Conservation (phyloP, 345 rosid species). For the Lumnitzera racemosa region DNA sequence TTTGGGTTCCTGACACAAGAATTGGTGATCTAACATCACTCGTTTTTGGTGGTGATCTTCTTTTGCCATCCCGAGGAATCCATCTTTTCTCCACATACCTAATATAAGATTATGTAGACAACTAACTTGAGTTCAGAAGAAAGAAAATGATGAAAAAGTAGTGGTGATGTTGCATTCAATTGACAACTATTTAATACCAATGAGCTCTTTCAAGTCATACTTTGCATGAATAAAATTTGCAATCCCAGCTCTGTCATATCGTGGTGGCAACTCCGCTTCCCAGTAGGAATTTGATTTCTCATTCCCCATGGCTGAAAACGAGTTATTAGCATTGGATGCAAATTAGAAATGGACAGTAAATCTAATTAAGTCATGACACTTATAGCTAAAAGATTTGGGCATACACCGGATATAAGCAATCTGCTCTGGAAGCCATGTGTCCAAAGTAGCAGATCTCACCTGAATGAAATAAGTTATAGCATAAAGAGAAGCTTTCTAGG, state of each 20-base stretch:
- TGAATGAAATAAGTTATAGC: constrained; percentile 13
- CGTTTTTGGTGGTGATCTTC: constrained; percentile 22
- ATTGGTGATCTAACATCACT: constrained; percentile 19
- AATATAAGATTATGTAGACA: constrained; percentile 6
- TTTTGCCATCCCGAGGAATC: constrained; percentile 39
- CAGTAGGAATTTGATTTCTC: constrained; percentile 72
- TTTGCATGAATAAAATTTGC: constrained; percentile 79
- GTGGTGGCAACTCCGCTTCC: constrained; percentile 92
- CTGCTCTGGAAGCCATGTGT: constrained; percentile 99
- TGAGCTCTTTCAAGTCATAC: constrained; percentile 35
- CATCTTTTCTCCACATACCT: constrained; percentile 83
- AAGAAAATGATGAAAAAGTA: constrained; percentile 1
- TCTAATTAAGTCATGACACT: no score
- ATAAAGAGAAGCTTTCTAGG: not conserved
- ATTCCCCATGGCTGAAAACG: constrained; percentile 64
- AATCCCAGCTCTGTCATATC: constrained; percentile 61
- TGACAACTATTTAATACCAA: constrained; percentile 9
- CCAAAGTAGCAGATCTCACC: constrained; percentile 92
- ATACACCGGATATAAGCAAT: constrained; percentile 74
- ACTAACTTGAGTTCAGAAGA: constrained; percentile 1
- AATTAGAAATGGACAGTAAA: not conserved
- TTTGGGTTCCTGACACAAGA: constrained; percentile 11
- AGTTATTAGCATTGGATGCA: not conserved
- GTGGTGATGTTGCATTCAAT: not conserved
- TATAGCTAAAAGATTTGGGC: constrained; percentile 7